Evolutionary conservation across 305 asterid species (phyloP), one percentile per base, ranked within the genome.

Genomic region (Coffea humblotiana): DNA sequence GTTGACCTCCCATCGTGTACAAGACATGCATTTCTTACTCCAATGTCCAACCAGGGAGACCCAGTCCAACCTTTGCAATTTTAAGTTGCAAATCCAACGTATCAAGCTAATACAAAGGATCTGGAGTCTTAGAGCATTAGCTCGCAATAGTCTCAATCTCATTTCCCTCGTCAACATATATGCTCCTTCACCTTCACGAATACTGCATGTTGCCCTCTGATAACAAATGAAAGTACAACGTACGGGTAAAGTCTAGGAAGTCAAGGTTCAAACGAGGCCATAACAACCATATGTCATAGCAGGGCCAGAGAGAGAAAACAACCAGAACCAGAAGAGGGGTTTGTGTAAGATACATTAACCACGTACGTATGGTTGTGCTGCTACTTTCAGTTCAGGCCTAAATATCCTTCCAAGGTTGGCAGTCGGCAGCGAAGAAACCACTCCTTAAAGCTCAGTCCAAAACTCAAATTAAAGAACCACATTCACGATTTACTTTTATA

Each of bases 351-450:
- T 40, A 47, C 21, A 71, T 8, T 3, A 23, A 78, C 76, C 18
- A 58, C 76, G 4, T 5, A 32, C 32, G 32, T 32, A 27, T 14
- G 45, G 15, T 64, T 64, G 69, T 27, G 70, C 43, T 29, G 4
- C 10, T 29, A 65, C 51, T 19, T 54, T 25, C 61, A 51, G 37
- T 54, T 25, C 61, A 51, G 37, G 76, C 80, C 64, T 43, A 52
- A 32, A 32, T 32, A 83, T 85, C 86, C 71, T 67, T 78, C 78
- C 85, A 40, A 58, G 72, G 70, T 65, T 13, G 70, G 69, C 40
- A 25, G 77, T 83, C 40, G 82, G 82, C 79, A 66, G 80, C 63
- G 76, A 66, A 47, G 58, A 54, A 14, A 58, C 48, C 49, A 18
- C 13, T 72, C 75, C 48, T 37, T 47, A 21, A 64, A 64, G n/a